Percentiles rank a stretch among this genome's conserved stretches.
Evolutionary conservation across 352 stramenopile species (phyloP).

Genomic region (Phytopythium ostracodes): DNA sequence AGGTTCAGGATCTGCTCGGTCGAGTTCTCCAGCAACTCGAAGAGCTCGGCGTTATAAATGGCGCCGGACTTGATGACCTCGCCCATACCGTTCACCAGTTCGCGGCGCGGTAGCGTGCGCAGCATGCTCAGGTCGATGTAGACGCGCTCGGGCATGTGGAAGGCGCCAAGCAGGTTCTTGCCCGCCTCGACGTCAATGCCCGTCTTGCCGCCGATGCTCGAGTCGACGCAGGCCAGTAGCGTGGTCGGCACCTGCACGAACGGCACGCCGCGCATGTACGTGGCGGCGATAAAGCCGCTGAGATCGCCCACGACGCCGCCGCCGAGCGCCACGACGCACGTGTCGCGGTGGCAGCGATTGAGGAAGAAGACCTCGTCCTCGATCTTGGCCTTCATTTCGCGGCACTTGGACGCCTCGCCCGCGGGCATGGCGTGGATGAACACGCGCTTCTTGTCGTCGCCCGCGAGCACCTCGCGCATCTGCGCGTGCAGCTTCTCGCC

Average conservation of each 20-base stretch:
- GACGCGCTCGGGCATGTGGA: constrained; percentile 97
- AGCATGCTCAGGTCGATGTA: constrained; percentile 95
- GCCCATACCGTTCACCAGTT: constrained; percentile 93
- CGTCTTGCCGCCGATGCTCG: constrained; percentile 97
- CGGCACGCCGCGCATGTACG: constrained; percentile 93
- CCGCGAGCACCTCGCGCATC: constrained; percentile 30
- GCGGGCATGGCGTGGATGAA: constrained; percentile 56
- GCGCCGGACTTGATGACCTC: constrained; percentile 98
- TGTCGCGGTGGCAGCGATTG: constrained; percentile 80
- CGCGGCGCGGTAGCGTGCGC: constrained; percentile 93
- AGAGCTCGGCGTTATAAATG: constrained; percentile 93
- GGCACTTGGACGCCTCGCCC: constrained; percentile 74
- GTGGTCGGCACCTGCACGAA: constrained; percentile 95
- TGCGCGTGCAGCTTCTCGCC: constrained; percentile 52
- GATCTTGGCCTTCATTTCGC: constrained; percentile 74
- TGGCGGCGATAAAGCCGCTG: constrained; percentile 96
- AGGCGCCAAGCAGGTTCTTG: constrained; percentile 99
- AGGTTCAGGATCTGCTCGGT: constrained; percentile 78
- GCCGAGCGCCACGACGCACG: constrained; percentile 87
- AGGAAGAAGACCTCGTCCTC: constrained; percentile 80
- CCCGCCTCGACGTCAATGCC: constrained; percentile 93
- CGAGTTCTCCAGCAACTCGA: constrained; percentile 91
- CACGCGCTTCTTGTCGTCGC: constrained; percentile 47
- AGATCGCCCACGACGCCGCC: constrained; percentile 98
- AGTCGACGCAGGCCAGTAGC: constrained; percentile 98